These are phyloP conservation scores for Ceratocystis papillata DNA, from an alignment of 2,329 filamentous ascomycete genomes.

Conservation along the genomic window DNA sequence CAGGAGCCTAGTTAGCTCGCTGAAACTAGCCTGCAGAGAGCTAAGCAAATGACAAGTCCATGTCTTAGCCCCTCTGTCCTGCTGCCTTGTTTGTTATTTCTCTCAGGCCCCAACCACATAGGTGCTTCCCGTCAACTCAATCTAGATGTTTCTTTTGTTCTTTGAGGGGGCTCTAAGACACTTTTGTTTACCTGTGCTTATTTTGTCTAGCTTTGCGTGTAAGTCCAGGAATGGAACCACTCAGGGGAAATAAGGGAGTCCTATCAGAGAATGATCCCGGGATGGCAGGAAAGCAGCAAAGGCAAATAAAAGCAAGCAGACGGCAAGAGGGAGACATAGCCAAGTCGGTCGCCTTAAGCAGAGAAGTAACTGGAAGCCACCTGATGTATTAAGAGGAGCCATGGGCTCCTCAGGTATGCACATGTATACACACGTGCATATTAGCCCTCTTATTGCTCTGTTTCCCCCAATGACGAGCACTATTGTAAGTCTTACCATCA, in stretches of 20 bases:
- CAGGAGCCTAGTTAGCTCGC: background rate
- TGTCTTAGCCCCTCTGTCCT: conserved; percentile 8
- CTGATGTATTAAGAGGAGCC: no score
- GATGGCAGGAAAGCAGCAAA: background rate
- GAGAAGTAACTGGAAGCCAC: background rate
- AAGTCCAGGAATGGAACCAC: conserved; percentile 5
- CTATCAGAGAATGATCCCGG: background rate
- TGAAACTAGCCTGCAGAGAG: background rate
- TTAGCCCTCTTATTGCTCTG: background rate
- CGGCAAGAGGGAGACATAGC: background rate
- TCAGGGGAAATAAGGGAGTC: background rate
- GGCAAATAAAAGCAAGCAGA: background rate
- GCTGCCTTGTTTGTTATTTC: background rate
- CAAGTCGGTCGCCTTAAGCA: background rate
- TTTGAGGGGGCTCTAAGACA: background rate
- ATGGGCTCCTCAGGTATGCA: no score
- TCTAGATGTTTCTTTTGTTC: conserved; percentile 6
- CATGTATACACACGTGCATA: background rate
- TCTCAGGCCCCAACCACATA: background rate
- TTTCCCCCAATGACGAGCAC: background rate
- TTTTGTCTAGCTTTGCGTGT: background rate
- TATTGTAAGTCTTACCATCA: background rate
- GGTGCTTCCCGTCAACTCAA: background rate
- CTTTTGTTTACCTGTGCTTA: background rate
- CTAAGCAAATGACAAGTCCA: background rate